These are phyloP conservation scores for Anisodus acutangulus DNA, from an alignment of 257 asterid genomes.

Conservation along the genomic window DNA sequence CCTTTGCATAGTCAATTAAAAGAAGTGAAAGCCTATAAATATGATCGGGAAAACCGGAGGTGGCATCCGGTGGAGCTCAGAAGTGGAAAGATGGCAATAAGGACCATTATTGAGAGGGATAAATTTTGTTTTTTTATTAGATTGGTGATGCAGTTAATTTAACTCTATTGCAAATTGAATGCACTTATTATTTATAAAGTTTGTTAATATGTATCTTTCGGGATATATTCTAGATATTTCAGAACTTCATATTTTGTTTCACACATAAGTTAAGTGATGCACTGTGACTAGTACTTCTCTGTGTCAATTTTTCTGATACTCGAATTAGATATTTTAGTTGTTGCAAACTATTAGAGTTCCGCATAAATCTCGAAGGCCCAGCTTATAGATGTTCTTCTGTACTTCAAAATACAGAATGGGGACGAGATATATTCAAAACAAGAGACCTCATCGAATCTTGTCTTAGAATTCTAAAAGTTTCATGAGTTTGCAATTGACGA, in stretches of 20 bases:
- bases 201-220: too few species aligned
- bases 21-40: too few species aligned
- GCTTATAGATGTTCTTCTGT: neutral
- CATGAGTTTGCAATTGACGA: neutral
- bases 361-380: neutral
- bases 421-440: neutral
- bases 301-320: neutral
- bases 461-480: too few species aligned
- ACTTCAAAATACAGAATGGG: too few species aligned
- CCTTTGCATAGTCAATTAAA: too few species aligned
- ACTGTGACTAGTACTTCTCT: neutral
- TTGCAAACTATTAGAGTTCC: neutral
- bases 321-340: neutral
- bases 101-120: neutral
- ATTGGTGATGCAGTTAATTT: neutral
- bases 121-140: neutral
- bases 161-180: neutral
- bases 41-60: accelerated
- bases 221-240: too few species aligned
- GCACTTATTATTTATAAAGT: too few species aligned
- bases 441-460: neutral
- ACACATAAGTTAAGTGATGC: neutral
- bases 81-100: neutral
- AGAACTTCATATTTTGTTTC: too few species aligned
- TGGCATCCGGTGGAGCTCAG: neutral